Base-by-base conservation (phyloP, 192 early-diverging fungal genomes). In the Podila horticola region DNA sequence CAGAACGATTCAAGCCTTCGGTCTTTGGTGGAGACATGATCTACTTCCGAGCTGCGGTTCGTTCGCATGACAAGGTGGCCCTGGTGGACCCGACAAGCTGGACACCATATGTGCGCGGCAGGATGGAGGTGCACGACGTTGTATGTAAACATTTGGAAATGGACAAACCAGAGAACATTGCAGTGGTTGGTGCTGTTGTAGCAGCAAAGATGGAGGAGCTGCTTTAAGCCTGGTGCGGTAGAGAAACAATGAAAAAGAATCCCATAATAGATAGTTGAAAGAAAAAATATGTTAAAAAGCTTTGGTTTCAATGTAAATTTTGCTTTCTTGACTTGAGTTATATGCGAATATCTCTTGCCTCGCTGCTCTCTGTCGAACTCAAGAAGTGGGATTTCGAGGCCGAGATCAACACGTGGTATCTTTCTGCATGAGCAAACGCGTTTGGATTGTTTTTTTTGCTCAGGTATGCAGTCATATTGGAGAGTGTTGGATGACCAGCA, bases 141-240 rank as follows among this genome's bases (percentile, higher is more conserved):
- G 17, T 13, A 55, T 55, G 51, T 55, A 55, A 55, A 55, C 51
- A 55, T 55, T 55, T 55, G 51, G 51, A 55, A 55, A 55, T 55
- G 51, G 51, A 55, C 22, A 55, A 55, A 55, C 51, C 51, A 55
- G 17, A 55, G 51, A 55, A 55, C 51, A 55, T 55, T 55, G 51
- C 51, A 55, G 51, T 55, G 51, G 51, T 55, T 55, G 51, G 51
- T 55, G 51, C 51, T 55, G 51, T 55, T 55, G 51, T 55, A 55
- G 51, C 51, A 55, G 51, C 51, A 55, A 55, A 55, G 51, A 22
- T 55, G 51, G 51, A 55, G 51, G 51, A 55, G 51, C 22, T 55
- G 22, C 22, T 55, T 55, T 55, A 55, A 55, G 8, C 22, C 51
- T 55, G 51, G 51, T 6, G 51, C 51, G 51, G 51, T 55, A 55